A percentile compares a stretch with the other conserved stretches of the same genome.
phyloP scores from a whole-genome alignment of 768 basidiomycete species.

The Naganishia friedmannii region DNA sequence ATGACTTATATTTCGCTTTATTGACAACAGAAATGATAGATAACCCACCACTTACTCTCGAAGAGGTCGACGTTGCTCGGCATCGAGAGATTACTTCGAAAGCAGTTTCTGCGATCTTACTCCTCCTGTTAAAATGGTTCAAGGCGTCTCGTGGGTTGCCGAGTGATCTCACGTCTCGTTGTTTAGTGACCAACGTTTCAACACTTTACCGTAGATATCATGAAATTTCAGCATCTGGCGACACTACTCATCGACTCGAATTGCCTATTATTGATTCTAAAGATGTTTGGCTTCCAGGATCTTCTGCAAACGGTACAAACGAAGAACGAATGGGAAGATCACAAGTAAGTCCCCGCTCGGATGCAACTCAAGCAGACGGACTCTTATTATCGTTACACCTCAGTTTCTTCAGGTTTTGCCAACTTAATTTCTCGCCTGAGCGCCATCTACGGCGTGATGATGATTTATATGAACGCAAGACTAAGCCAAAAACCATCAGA shows the following conservation, averaged over 20 bases:
- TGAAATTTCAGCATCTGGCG: constrained; percentile 99
- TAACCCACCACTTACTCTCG: constrained; percentile 61
- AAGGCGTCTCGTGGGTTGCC: constrained; percentile 82
- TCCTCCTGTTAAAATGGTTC: constrained; percentile 93
- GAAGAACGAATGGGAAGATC: constrained; percentile 66
- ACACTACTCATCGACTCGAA: constrained; percentile 93
- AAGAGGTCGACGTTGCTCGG: constrained; percentile 87
- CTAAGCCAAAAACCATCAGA: constrained; percentile 56
- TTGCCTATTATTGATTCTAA: constrained; percentile 83
- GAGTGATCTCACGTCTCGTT: neutral
- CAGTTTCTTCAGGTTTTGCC: constrained; percentile 96
- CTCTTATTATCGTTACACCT: neutral
- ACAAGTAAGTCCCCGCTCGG: constrained; percentile 43
- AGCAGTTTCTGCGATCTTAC: constrained; percentile 88
- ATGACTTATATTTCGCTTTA: neutral
- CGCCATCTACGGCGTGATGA: constrained; percentile 43
- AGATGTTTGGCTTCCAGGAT: constrained; percentile 98
- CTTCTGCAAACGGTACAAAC: constrained; percentile 77
- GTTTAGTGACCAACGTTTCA: neutral
- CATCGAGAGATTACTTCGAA: constrained; percentile 98
- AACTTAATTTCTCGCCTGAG: constrained; percentile 63
- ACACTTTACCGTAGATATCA: constrained; percentile 65
- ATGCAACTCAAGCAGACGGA: neutral
- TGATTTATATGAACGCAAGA: constrained; percentile 28
- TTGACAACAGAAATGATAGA: constrained; percentile 9